phyloP scores from a whole-genome alignment of 192 early-diverging fungal species.

The Backusella morwellensis region DNA sequence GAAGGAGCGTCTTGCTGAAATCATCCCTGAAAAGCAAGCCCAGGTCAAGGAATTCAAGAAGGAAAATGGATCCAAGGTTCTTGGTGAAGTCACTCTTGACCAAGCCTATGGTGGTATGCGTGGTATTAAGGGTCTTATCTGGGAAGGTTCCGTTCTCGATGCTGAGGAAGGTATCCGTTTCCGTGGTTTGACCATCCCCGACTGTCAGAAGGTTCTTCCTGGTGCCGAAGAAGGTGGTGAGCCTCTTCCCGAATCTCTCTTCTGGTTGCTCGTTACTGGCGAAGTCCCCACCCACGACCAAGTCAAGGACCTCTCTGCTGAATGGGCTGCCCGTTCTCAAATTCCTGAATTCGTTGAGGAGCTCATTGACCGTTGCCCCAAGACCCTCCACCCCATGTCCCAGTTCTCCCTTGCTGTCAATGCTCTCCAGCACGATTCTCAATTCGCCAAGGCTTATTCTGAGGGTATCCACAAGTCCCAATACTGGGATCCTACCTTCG shows the following conservation, averaged over 20 bases:
- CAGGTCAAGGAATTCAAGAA: slow-evolving; percentile 94
- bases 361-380: slow-evolving; percentile 97
- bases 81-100: slow-evolving; percentile 96
- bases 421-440: slow-evolving; percentile 95
- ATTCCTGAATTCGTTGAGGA: slow-evolving; percentile 96
- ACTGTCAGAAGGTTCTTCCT: slow-evolving; percentile 92
- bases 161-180: slow-evolving; percentile 98
- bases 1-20: slow-evolving; percentile 90
- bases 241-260: slow-evolving; percentile 97
- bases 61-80: slow-evolving; percentile 85
- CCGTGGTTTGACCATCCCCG: slow-evolving; percentile 94
- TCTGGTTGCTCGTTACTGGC: slow-evolving; percentile 98
- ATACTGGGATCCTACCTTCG: slow-evolving; percentile 96
- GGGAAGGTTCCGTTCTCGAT: slow-evolving; percentile 98
- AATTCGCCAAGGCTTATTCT: slow-evolving; percentile 97
- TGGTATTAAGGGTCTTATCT: slow-evolving; percentile 98
- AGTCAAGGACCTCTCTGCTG: slow-evolving; percentile 85
- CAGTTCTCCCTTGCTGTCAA: slow-evolving; percentile 97
- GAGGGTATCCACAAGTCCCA: slow-evolving; percentile 87
- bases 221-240: slow-evolving; percentile 83
- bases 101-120: slow-evolving; percentile 99
- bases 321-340: slow-evolving; percentile 93
- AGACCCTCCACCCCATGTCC: slow-evolving; percentile 98
- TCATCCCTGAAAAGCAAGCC: slow-evolving; percentile 93
- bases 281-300: slow-evolving; percentile 94